Evolutionary conservation across 805 yeast genomes (phyloP).

Genomic region (Lipomyces kockii): DNA sequence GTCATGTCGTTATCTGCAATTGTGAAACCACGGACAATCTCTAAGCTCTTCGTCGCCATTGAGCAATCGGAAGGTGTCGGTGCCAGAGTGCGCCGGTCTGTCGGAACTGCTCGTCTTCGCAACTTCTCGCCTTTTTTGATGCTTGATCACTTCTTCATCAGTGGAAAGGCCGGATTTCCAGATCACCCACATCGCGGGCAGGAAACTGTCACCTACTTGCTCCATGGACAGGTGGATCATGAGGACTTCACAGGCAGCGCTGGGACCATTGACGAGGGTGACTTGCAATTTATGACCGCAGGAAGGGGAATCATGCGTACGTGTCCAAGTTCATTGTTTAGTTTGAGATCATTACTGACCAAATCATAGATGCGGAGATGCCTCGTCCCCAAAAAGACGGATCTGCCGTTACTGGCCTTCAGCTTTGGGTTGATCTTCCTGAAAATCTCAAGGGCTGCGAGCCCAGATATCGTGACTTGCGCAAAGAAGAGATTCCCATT

Average conservation of each 20-base stretch:
- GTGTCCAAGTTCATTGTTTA: neutral
- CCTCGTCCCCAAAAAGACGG: constrained; percentile 60
- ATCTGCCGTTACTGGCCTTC: constrained; percentile 66
- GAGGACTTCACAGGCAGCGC: constrained; percentile 87
- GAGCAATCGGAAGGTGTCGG: constrained; percentile 88
- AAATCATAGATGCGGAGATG: constrained; percentile 63
- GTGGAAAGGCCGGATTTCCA: constrained; percentile 70
- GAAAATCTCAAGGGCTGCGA: constrained; percentile 60
- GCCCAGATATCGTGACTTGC: constrained; percentile 81
- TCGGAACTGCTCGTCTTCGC: constrained; percentile 69
- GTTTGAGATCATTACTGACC: neutral
- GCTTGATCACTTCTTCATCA: constrained; percentile 76
- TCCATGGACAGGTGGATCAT: constrained; percentile 72
- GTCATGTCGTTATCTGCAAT: constrained; percentile 20
- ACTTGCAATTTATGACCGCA: constrained; percentile 92
- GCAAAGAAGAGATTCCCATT: constrained; percentile 69
- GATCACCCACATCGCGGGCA: constrained; percentile 86
- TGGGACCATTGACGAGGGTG: constrained; percentile 79
- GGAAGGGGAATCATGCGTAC: constrained; percentile 81
- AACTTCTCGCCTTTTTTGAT: constrained; percentile 81
- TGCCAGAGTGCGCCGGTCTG: constrained; percentile 80
- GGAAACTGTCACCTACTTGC: constrained; percentile 74
- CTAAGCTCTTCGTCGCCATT: constrained; percentile 59
- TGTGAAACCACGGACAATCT: constrained; percentile 50
- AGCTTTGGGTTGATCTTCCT: constrained; percentile 88